A percentile compares a stretch with the other conserved stretches of the same genome.
phyloP scores from a whole-genome alignment of 164 flowering plant genomes.

The Liriodendron chinense region DNA sequence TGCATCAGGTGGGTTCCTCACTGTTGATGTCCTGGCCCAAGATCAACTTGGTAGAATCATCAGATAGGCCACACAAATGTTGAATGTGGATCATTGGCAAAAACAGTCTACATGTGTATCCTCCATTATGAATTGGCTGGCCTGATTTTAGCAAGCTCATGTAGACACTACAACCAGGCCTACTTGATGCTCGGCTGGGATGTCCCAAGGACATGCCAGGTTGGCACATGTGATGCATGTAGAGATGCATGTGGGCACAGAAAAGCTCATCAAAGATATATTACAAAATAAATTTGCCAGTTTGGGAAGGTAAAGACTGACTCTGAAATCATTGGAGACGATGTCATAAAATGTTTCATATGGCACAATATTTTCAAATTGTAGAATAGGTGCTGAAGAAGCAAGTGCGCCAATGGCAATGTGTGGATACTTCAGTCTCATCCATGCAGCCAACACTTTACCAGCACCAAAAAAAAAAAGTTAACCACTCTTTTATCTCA shows the following conservation, averaged over 20 bases:
- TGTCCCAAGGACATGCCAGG: not conserved
- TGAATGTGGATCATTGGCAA: not conserved
- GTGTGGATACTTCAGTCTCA: slow-evolving; percentile 94
- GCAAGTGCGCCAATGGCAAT: slow-evolving; percentile 86
- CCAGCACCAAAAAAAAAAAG: slow-evolving; percentile 10
- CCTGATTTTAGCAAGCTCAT: not conserved
- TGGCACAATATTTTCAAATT: slow-evolving; percentile 82
- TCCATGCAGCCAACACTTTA: slow-evolving; percentile 95
- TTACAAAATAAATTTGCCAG: not conserved
- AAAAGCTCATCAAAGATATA: not conserved
- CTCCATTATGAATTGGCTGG: not conserved
- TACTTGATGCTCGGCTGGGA: not conserved
- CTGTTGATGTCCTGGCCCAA: not conserved
- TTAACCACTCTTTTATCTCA: too few relatives aligned
- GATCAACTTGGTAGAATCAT: not conserved
- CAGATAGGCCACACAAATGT: not conserved
- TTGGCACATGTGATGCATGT: not conserved
- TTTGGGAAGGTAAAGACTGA: slow-evolving; percentile 12
- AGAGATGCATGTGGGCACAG: not conserved
- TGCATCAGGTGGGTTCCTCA: not conserved
- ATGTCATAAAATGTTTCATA: slow-evolving; percentile 72
- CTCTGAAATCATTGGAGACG: slow-evolving; percentile 71
- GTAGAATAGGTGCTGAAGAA: slow-evolving; percentile 91
- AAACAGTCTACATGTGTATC: too few relatives aligned
- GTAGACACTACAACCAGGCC: not conserved